phyloP scores from a whole-genome alignment of 2,329 filamentous ascomycete genomes.

The Neonectria hederae region DNA sequence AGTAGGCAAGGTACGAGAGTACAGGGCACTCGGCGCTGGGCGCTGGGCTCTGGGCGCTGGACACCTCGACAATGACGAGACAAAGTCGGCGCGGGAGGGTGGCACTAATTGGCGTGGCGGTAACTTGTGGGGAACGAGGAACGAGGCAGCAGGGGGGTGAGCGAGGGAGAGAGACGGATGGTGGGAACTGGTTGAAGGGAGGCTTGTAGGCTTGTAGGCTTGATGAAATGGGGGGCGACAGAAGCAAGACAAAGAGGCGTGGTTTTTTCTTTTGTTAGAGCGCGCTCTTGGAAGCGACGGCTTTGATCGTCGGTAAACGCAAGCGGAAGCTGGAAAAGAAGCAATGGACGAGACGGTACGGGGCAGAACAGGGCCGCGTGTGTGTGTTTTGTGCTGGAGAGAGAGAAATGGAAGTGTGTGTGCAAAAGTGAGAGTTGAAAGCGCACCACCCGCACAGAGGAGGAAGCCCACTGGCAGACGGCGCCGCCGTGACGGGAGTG shows the following conservation, averaged over 20 bases:
- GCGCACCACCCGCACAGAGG: background rate
- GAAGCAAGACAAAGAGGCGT: constrained; percentile 12
- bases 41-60: background rate
- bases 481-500: background rate
- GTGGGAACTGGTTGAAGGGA: background rate
- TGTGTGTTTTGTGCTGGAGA: too few species aligned
- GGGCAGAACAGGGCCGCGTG: background rate
- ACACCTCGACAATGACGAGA: constrained; percentile 43
- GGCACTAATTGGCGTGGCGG: constrained; percentile 40
- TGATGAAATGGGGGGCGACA: background rate
- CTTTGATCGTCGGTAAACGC: constrained; percentile 8
- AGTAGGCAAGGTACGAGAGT: constrained; percentile 4
- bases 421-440: background rate
- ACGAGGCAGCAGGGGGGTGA: constrained; percentile 35
- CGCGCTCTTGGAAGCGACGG: constrained; percentile 2
- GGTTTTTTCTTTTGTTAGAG: constrained; percentile 13
- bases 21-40: constrained; percentile 34
- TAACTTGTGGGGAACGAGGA: constrained; percentile 32
- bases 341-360: constrained; percentile 11
- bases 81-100: constrained; percentile 36
- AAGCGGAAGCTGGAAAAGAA: constrained; percentile 14
- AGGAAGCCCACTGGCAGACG: too few species aligned
- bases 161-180: constrained; percentile 26
- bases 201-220: background rate
- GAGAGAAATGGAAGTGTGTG: too few species aligned